phyloP scores from a whole-genome alignment of 2,329 filamentous ascomycete species.

The Penicillium rolfsii region DNA sequence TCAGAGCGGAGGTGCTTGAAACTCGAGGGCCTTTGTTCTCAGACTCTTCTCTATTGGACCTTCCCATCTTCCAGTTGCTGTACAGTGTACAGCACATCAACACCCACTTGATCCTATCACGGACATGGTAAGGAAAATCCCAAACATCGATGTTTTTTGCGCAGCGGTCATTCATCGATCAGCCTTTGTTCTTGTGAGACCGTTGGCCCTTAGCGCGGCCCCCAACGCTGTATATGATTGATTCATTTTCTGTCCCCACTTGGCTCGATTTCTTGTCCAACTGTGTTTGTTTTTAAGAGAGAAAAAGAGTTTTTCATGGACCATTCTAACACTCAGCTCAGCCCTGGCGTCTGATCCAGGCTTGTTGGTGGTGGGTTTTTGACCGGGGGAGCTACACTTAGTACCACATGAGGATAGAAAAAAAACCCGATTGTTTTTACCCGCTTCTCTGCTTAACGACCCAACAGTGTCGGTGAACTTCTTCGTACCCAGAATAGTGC shows the following conservation, averaged over 20 bases:
- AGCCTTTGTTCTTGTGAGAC: constrained; percentile 29
- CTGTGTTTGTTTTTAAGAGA: background rate
- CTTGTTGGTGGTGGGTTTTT: background rate
- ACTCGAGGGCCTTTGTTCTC: background rate
- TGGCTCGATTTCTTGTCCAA: background rate
- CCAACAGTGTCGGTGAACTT: background rate
- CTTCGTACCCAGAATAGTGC: background rate
- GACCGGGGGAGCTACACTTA: background rate
- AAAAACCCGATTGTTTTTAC: background rate
- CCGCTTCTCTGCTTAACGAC: background rate
- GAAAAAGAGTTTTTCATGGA: constrained; percentile 6
- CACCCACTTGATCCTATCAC: constrained; percentile 1
- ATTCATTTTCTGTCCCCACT: constrained; percentile 25
- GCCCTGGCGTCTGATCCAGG: constrained; percentile 19
- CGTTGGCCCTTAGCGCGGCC: constrained; percentile 29
- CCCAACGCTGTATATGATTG: constrained; percentile 28
- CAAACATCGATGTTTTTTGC: constrained; percentile 16
- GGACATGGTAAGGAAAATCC: constrained; percentile 16
- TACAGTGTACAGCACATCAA: background rate
- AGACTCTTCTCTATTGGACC: background rate
- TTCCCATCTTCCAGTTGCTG: background rate
- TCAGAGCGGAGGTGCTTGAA: background rate
- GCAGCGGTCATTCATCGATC: constrained; percentile 27
- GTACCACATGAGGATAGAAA: background rate
- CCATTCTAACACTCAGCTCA: constrained; percentile 12